A percentile compares a stretch with the other conserved stretches of the same genome.
These are phyloP conservation scores for Middelhovenomyces tepae DNA, from an alignment of 805 yeast genomes.

Conservation along the genomic window DNA sequence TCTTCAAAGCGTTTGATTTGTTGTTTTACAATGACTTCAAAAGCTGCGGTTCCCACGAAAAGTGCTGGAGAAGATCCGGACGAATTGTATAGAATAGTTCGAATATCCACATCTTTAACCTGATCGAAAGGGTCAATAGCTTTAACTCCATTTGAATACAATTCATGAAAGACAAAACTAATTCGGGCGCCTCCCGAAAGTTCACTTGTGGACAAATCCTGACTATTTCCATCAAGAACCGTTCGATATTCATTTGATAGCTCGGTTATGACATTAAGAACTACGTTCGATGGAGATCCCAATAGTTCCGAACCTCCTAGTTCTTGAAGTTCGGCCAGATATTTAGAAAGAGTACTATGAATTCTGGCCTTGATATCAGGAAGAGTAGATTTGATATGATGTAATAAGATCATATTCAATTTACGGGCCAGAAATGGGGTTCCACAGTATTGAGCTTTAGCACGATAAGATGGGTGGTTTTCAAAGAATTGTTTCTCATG, in stretches of 20 bases:
- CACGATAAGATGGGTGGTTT: constrained; percentile 80
- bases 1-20: constrained; percentile 92
- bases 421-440: constrained; percentile 95
- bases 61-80: constrained; percentile 94
- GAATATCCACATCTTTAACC: constrained; percentile 88
- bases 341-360: constrained; percentile 75
- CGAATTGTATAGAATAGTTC: constrained; percentile 94
- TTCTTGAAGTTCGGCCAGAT: constrained; percentile 63
- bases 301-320: constrained; percentile 79
- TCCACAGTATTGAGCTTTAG: constrained; percentile 94
- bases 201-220: constrained; percentile 80
- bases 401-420: constrained; percentile 76
- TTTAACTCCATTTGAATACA: constrained; percentile 83
- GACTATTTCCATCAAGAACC: constrained; percentile 85
- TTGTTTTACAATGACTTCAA: constrained; percentile 90
- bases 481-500: constrained; percentile 80
- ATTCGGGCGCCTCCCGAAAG: constrained; percentile 97
- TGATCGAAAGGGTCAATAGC: constrained; percentile 95
- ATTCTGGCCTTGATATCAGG: constrained; percentile 92
- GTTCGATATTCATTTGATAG: constrained; percentile 87
- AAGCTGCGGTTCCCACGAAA: constrained; percentile 95
- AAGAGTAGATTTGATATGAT: constrained; percentile 77
- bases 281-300: constrained; percentile 82
- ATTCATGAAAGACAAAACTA: constrained; percentile 93
- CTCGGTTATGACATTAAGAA: constrained; percentile 84